These are phyloP conservation scores for Aureobasidium sp. DNA, from an alignment of 2,329 filamentous ascomycete genomes.

Conservation along the genomic window DNA sequence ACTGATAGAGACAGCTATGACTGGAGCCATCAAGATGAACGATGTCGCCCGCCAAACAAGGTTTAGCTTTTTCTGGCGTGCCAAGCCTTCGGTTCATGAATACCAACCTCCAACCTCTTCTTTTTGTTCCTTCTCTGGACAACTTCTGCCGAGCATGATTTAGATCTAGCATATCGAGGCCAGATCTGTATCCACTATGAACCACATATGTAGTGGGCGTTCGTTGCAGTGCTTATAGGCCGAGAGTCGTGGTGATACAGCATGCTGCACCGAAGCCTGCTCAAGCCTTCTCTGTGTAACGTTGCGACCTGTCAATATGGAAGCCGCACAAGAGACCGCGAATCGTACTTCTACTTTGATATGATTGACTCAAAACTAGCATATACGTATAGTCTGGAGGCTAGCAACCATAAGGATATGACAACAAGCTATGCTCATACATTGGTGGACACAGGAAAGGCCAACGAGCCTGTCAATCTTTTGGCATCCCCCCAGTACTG, in stretches of 20 bases:
- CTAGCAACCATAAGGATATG: not conserved
- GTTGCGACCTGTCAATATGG: not conserved
- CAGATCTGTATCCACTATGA: not conserved
- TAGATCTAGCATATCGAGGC: not conserved
- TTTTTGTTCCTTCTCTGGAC: not conserved
- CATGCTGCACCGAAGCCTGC: not conserved
- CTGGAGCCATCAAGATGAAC: not conserved
- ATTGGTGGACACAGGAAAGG: not conserved
- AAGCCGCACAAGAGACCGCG: not conserved
- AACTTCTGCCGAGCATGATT: not conserved
- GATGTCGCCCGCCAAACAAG: not conserved
- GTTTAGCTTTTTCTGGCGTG: slow-evolving; percentile 3
- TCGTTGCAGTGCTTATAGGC: not conserved
- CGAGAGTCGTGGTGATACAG: not conserved
- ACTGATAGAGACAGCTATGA: not conserved
- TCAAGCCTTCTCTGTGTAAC: not conserved
- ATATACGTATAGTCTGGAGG: not conserved
- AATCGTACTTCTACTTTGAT: not conserved
- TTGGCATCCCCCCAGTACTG: not conserved
- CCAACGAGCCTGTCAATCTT: not conserved
- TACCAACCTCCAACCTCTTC: not conserved
- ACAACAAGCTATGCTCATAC: not conserved
- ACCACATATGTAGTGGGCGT: not conserved
- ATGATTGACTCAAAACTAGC: not conserved
- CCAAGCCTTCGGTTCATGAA: not conserved